Conservation (phyloP, 169 alveolate species). For the Plasmodium blacklocki region DNA sequence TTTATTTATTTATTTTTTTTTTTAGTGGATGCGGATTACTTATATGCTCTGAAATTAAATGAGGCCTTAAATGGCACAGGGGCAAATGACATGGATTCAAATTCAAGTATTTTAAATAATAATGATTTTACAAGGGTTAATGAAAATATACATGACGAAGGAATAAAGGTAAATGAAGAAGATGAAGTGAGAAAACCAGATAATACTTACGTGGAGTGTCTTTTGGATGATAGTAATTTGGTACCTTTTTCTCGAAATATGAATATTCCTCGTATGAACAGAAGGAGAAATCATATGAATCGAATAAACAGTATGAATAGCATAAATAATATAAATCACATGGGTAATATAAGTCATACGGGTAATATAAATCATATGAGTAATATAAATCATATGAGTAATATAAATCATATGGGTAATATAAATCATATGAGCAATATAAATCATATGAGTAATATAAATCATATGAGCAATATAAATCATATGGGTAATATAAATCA, state of each 20-base stretch:
- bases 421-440: too few species aligned
- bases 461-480: too few species aligned
- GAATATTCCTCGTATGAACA: neutral
- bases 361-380: too few species aligned
- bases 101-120: neutral
- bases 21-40: conserved; percentile 51
- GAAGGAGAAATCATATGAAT: neutral
- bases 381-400: too few species aligned
- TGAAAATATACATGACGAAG: neutral
- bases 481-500: too few species aligned
- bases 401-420: too few species aligned
- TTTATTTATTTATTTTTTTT: neutral
- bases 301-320: too few species aligned
- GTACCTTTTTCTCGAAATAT: conserved; percentile 6
- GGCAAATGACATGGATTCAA: neutral
- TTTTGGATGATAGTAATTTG: conserved; percentile 17
- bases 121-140: neutral
- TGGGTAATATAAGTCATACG: too few species aligned
- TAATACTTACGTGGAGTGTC: conserved; percentile 55
- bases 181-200: conserved; percentile 50
- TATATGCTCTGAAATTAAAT: conserved; percentile 49
- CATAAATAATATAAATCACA: too few species aligned
- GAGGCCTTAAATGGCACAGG: conserved; percentile 31
- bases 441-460: too few species aligned
- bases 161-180: neutral